Evolutionary conservation across 2,329 filamentous ascomycete genomes (phyloP).

Genomic region (Rhinocladiella similis): DNA sequence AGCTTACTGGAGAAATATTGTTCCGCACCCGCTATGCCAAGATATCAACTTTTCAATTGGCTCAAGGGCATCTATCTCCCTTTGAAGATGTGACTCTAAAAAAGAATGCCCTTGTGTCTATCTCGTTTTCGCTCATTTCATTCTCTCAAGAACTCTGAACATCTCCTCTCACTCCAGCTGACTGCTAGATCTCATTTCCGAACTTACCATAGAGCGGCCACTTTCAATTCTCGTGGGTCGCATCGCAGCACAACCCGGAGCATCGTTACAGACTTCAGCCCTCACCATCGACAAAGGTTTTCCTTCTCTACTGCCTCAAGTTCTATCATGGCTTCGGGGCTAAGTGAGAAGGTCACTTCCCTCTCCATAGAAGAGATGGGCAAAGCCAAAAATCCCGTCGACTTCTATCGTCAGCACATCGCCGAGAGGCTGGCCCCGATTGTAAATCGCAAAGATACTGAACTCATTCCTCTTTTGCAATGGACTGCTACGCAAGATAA

Average conservation of each 20-base stretch:
- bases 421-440: conserved; percentile 42
- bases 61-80: conserved; percentile 3
- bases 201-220: background rate
- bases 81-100: conserved; percentile 10
- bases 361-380: conserved; percentile 36
- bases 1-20: conserved; percentile 7
- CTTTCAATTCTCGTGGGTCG: too few relatives aligned
- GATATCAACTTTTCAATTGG: conserved; percentile 21
- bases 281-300: conserved; percentile 2
- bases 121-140: background rate
- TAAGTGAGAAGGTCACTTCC: conserved; percentile 23
- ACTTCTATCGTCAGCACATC: conserved; percentile 48
- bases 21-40: conserved; percentile 18
- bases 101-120: conserved; percentile 11
- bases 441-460: conserved; percentile 40
- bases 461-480: conserved; percentile 42
- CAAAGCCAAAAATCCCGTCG: conserved; percentile 45
- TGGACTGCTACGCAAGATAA: conserved; percentile 50
- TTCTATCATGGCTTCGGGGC: conserved; percentile 16
- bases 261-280: too few relatives aligned
- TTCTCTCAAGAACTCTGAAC: background rate
- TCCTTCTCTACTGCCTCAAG: background rate
- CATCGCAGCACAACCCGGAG: too few relatives aligned
- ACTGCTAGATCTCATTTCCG: background rate
- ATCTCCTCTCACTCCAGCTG: background rate